Evolutionary conservation across 805 yeast species (phyloP).

Genomic region (Candida tibetensis): DNA sequence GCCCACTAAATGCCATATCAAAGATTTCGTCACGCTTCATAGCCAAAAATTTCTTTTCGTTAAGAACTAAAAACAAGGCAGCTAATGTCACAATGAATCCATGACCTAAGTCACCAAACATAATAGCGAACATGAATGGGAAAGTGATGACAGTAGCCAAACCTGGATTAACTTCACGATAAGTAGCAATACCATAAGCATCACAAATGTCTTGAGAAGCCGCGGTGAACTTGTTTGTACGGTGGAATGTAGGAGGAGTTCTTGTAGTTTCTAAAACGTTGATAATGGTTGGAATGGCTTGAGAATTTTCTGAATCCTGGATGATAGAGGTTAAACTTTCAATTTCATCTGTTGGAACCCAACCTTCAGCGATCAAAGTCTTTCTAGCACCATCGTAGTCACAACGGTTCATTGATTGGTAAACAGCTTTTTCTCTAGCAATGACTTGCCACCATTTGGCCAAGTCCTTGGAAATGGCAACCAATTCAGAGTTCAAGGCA

Average conservation of each 20-base stretch:
- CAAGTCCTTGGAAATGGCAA: constrained; percentile 71
- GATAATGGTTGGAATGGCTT: constrained; percentile 46
- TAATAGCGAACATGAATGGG: constrained; percentile 80
- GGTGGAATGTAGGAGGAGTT: constrained; percentile 71
- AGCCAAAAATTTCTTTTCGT: constrained; percentile 50
- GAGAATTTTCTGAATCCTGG: constrained; percentile 57
- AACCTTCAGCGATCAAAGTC: constrained; percentile 91
- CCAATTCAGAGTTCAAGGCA: constrained; percentile 73
- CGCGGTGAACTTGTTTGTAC: constrained; percentile 63
- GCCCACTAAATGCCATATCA: constrained; percentile 73
- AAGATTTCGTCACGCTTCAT: constrained; percentile 68
- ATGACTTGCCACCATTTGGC: constrained; percentile 60
- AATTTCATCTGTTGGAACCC: constrained; percentile 86
- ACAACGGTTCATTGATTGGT: constrained; percentile 71
- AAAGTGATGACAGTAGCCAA: constrained; percentile 71
- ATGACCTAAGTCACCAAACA: constrained; percentile 83
- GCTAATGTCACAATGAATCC: constrained; percentile 62
- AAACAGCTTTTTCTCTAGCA: constrained; percentile 80
- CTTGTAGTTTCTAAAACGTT: constrained; percentile 63
- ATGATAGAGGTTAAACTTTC: constrained; percentile 62
- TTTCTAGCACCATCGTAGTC: constrained; percentile 81
- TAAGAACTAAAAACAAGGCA: constrained; percentile 51
- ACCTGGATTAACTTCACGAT: constrained; percentile 74
- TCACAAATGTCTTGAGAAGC: constrained; percentile 72
- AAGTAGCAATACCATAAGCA: constrained; percentile 76